Conservation (phyloP, 345 rosid species). For the Orychophragmus violaceus region DNA sequence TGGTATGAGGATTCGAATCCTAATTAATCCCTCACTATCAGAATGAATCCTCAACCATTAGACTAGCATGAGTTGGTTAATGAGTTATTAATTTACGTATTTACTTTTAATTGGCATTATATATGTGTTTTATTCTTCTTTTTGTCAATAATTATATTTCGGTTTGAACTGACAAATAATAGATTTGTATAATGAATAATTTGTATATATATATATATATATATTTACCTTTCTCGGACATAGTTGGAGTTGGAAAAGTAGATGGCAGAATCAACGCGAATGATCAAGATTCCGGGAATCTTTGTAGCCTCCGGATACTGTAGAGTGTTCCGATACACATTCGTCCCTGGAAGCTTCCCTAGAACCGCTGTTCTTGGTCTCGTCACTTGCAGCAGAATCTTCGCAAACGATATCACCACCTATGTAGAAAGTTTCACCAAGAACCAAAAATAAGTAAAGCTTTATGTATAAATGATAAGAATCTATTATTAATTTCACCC, state of each 20-base stretch:
- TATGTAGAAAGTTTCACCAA: constrained; percentile 8
- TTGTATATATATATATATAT: constrained; percentile 4
- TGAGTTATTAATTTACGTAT: not conserved
- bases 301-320: constrained; percentile 70
- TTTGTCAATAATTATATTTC: not conserved
- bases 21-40: not conserved
- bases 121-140: not conserved
- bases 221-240: constrained; percentile 57
- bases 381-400: constrained; percentile 80
- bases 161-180: not conserved
- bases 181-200: not conserved
- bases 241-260: constrained; percentile 89
- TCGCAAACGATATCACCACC: constrained; percentile 76
- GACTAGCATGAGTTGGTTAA: not conserved
- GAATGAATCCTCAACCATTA: not conserved
- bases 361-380: constrained; percentile 69
- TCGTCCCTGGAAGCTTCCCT: constrained; percentile 60
- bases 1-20: not conserved
- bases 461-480: not conserved
- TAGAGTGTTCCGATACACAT: constrained; percentile 53
- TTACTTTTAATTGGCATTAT: not conserved
- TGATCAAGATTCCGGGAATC: constrained; percentile 61
- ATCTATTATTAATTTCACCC: not conserved
- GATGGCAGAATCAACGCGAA: constrained; percentile 83
- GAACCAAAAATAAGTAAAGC: not conserved